Percentiles rank a stretch among this genome's conserved stretches.
Conservation (phyloP, 2,329 filamentous ascomycete genomes). For the Shiraia bambusicola region DNA sequence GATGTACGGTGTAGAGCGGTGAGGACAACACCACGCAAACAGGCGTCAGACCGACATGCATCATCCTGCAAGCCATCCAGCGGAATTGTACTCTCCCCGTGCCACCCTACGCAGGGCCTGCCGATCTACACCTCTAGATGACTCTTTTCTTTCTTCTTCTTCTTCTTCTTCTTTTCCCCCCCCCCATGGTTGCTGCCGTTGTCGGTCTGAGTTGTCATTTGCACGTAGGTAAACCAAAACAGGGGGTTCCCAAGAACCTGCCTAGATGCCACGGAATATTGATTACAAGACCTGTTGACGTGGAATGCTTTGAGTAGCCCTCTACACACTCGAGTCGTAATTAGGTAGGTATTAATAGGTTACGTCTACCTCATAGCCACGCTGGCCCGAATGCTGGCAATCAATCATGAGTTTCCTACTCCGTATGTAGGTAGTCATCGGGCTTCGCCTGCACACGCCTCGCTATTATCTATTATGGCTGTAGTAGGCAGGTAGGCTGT, state of each 20-base stretch:
- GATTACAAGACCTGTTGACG: too few relatives aligned
- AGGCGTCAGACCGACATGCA: not conserved
- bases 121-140: slow-evolving; percentile 3
- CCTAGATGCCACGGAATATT: not conserved
- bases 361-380: too few relatives aligned
- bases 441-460: too few relatives aligned
- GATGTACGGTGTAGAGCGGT: slow-evolving; percentile 4
- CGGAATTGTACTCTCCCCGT: slow-evolving; percentile 2
- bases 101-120: slow-evolving; percentile 1
- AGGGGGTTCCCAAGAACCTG: not conserved
- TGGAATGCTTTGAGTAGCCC: too few relatives aligned
- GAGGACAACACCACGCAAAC: not conserved
- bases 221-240: not conserved
- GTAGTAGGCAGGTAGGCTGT: too few relatives aligned
- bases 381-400: too few relatives aligned
- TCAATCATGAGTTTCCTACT: too few relatives aligned
- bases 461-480: too few relatives aligned
- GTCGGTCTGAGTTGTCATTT: slow-evolving; percentile 3
- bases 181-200: not conserved
- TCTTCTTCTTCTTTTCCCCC: too few relatives aligned
- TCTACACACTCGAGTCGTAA: too few relatives aligned
- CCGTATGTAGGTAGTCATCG: too few relatives aligned
- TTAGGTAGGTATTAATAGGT: too few relatives aligned
- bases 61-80: slow-evolving; percentile 1
- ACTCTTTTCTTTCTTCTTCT: not conserved